phyloP scores from a whole-genome alignment of 2,329 filamentous ascomycete species.

The Aspergillus nomiae region DNA sequence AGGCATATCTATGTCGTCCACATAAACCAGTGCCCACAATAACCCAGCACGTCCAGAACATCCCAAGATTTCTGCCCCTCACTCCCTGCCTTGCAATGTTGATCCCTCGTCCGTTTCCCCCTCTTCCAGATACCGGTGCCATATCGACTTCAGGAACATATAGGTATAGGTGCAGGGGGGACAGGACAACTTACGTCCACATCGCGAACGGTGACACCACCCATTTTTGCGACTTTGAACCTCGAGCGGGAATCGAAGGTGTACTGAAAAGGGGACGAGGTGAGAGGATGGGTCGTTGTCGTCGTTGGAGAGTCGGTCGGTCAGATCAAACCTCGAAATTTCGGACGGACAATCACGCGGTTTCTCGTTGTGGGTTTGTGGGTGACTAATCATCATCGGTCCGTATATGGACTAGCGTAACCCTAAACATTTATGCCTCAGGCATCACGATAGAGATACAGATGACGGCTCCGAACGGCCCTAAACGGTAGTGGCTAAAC shows the following conservation, averaged over 20 bases:
- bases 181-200: slow-evolving; percentile 57
- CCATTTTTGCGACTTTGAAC: slow-evolving; percentile 59
- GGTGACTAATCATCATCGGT: slow-evolving; percentile 39
- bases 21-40: not conserved
- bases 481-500: not conserved
- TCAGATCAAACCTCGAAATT: slow-evolving; percentile 36
- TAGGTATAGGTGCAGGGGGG: slow-evolving; percentile 18
- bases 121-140: slow-evolving; percentile 11
- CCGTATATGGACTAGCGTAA: slow-evolving; percentile 44
- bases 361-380: slow-evolving; percentile 37
- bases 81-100: not conserved
- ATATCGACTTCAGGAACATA: slow-evolving; percentile 18
- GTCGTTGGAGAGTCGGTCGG: slow-evolving; percentile 38
- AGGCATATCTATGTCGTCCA: not conserved
- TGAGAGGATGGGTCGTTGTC: slow-evolving; percentile 42
- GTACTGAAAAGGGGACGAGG: slow-evolving; percentile 34
- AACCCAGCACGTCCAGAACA: not conserved
- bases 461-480: not conserved
- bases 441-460: slow-evolving; percentile 1
- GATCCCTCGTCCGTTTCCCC: not conserved
- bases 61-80: not conserved
- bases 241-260: slow-evolving; percentile 25
- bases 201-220: slow-evolving; percentile 68
- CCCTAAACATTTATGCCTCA: slow-evolving; percentile 33
- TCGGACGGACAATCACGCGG: slow-evolving; percentile 38